Percentiles rank a stretch among this genome's conserved stretches.
phyloP scores from a whole-genome alignment of 768 basidiomycete species.

The Termitomyces sp. region DNA sequence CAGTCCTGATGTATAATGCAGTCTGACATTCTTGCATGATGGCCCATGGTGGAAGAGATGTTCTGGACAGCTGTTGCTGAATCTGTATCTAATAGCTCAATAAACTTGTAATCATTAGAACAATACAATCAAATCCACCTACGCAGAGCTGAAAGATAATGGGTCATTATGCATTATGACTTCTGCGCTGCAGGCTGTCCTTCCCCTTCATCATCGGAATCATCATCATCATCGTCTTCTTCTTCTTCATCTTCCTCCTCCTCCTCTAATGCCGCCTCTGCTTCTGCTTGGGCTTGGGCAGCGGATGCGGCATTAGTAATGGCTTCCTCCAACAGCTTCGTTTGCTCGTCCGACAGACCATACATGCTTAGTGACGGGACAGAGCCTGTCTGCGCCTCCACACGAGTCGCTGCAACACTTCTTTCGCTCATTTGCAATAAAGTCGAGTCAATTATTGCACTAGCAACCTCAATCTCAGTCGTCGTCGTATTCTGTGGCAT shows the following conservation, averaged over 20 bases:
- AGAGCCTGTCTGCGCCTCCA: constrained; percentile 13
- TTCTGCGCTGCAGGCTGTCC: constrained; percentile 23
- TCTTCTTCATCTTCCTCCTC: constrained; percentile 61
- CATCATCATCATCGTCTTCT: constrained; percentile 50
- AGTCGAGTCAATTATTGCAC: not conserved
- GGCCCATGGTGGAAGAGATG: not conserved
- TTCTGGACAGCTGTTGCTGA: not conserved
- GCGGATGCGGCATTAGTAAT: constrained; percentile 71
- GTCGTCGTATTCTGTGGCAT: constrained; percentile 16
- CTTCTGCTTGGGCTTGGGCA: constrained; percentile 75
- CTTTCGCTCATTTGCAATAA: not conserved
- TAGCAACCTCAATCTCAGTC: not conserved
- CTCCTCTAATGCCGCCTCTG: constrained; percentile 71
- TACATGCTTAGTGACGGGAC: constrained; percentile 54
- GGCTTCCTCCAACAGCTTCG: constrained; percentile 62
- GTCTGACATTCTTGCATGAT: not conserved
- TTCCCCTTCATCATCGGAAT: constrained; percentile 39
- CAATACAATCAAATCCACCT: constrained; percentile 1
- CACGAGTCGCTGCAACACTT: not conserved
- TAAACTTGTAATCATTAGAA: constrained; percentile 10
- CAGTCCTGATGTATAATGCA: not conserved
- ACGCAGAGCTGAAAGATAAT: constrained; percentile 1
- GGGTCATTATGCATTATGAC: not conserved
- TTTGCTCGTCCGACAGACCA: constrained; percentile 71
- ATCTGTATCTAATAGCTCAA: constrained; percentile 13